These are phyloP conservation scores for Endocarpon pusillum DNA, from an alignment of 495 filamentous ascomycete genomes.

Conservation along the genomic window DNA sequence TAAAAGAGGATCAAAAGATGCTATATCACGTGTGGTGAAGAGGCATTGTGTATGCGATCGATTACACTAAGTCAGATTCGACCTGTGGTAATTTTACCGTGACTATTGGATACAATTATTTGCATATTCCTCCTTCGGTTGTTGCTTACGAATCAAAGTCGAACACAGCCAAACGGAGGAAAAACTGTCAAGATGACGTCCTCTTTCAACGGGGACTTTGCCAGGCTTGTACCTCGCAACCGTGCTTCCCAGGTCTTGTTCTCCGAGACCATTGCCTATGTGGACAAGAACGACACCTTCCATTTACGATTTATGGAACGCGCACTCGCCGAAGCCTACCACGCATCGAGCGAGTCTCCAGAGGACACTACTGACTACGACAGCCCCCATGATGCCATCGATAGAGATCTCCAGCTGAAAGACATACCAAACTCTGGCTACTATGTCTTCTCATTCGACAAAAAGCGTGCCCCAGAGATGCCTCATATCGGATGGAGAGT, in stretches of 20 bases:
- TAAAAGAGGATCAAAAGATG: too few species aligned
- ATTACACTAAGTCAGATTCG: too few species aligned
- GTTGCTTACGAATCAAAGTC: too few species aligned
- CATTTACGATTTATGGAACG: constrained; percentile 3
- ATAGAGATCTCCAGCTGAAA: background rate
- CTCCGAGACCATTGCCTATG: constrained; percentile 2
- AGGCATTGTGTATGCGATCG: too few species aligned
- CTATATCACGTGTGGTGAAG: too few species aligned
- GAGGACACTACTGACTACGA: constrained; percentile 3
- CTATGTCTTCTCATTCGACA: constrained; percentile 4
- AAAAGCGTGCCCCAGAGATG: constrained; percentile 2
- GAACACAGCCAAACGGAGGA: too few species aligned
- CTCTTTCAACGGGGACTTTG: constrained; percentile 4
- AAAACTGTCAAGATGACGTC: too few species aligned
- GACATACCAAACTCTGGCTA: constrained; percentile 1
- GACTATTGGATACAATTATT: too few species aligned
- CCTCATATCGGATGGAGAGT: constrained; percentile 5
- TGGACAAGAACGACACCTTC: constrained; percentile 4
- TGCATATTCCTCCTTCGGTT: too few species aligned
- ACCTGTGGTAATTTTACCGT: too few species aligned
- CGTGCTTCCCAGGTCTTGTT: constrained; percentile 3
- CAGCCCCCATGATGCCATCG: background rate
- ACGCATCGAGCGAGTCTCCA: constrained; percentile 1
- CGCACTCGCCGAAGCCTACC: background rate
- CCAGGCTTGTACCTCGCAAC: constrained; percentile 5